Evolutionary conservation across 2,329 filamentous ascomycete genomes (phyloP).

Genomic region (Colletotrichum phormii): DNA sequence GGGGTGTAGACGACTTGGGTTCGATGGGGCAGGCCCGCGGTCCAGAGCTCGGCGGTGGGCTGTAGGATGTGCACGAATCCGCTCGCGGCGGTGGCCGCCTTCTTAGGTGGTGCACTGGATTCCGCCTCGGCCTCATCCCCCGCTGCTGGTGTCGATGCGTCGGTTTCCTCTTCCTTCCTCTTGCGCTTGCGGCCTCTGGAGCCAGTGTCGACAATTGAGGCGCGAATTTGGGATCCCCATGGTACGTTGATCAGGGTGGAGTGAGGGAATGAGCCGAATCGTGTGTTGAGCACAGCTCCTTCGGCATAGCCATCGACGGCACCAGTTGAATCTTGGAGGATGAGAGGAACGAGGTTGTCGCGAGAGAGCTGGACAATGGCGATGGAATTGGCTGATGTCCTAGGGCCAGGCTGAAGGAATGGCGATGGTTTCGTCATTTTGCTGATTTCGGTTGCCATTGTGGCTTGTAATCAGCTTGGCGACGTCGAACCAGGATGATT

Average conservation of each 20-base stretch:
- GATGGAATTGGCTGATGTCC: constrained; percentile 73
- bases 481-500: neutral
- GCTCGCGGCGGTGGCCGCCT: constrained; percentile 65
- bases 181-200: constrained; percentile 82
- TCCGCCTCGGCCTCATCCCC: constrained; percentile 49
- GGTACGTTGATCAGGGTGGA: constrained; percentile 80
- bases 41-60: constrained; percentile 87
- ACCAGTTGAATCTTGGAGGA: constrained; percentile 71
- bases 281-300: constrained; percentile 86
- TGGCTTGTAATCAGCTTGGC: neutral
- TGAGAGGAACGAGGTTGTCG: constrained; percentile 83
- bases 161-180: constrained; percentile 56
- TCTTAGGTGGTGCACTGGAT: constrained; percentile 52
- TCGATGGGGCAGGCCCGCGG: constrained; percentile 80
- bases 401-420: constrained; percentile 78
- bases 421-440: constrained; percentile 69
- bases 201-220: constrained; percentile 90
- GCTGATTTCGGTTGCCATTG: neutral
- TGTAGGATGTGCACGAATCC: constrained; percentile 84
- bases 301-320: constrained; percentile 79
- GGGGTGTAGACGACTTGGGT: constrained; percentile 90
- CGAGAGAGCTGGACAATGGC: constrained; percentile 90
- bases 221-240: constrained; percentile 93
- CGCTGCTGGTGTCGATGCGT: constrained; percentile 35
- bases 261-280: constrained; percentile 92